Conservation (phyloP, 2,329 filamentous ascomycete genomes). For the Lachnellula occidentalis region DNA sequence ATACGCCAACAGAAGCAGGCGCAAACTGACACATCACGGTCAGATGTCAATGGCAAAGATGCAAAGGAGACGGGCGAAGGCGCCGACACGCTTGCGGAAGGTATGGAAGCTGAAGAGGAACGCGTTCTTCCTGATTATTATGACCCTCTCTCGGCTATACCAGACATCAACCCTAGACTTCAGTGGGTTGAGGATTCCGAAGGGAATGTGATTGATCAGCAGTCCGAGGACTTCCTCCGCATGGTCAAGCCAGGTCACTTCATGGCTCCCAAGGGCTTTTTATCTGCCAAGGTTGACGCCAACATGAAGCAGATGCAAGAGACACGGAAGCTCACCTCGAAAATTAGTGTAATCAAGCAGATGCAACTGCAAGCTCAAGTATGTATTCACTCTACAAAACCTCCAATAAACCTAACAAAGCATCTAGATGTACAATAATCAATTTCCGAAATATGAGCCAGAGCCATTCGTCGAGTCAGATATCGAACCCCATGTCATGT, state of each 20-base stretch:
- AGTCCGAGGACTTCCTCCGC: constrained; percentile 72
- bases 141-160: constrained; percentile 77
- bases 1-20: constrained; percentile 71
- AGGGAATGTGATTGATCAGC: constrained; percentile 79
- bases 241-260: constrained; percentile 73
- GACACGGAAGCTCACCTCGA: constrained; percentile 89
- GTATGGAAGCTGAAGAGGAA: constrained; percentile 80
- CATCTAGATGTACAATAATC: constrained; percentile 83
- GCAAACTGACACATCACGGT: constrained; percentile 41
- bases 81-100: constrained; percentile 81
- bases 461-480: constrained; percentile 85
- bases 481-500: constrained; percentile 81
- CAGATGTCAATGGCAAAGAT: constrained; percentile 39
- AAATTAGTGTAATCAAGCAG: constrained; percentile 97
- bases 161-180: constrained; percentile 71
- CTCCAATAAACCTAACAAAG: constrained; percentile 9
- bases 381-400: constrained; percentile 31
- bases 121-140: constrained; percentile 91
- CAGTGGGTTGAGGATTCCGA: constrained; percentile 88
- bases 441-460: constrained; percentile 93
- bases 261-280: constrained; percentile 63
- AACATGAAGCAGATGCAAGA: constrained; percentile 97
- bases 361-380: constrained; percentile 98
- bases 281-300: constrained; percentile 76
- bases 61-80: constrained; percentile 44